Conservation (phyloP, 2,329 filamentous ascomycete genomes). For the Stachybotrys chartarum region DNA sequence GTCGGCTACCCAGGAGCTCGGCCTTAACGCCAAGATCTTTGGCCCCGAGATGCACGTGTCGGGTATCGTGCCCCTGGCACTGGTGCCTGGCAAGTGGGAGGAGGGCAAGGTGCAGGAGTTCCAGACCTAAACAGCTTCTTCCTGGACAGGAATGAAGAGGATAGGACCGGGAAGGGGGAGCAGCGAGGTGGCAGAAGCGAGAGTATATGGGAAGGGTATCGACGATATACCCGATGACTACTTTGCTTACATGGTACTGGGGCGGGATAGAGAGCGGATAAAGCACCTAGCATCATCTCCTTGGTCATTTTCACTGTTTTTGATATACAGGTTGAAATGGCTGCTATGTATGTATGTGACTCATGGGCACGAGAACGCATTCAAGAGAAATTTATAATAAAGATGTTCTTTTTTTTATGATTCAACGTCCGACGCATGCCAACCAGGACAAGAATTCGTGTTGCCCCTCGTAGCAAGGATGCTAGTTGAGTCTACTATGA, state of each 20-base stretch:
- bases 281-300: not conserved
- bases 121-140: conserved; percentile 25
- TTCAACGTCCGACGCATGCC: not conserved
- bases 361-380: conserved; percentile 1
- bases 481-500: too few relatives aligned
- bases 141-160: not conserved
- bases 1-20: conserved; percentile 86
- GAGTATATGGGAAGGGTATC: not conserved
- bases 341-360: conserved; percentile 2
- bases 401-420: not conserved
- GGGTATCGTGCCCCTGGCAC: conserved; percentile 90
- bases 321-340: not conserved
- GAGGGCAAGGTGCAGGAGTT: conserved; percentile 56
- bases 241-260: not conserved
- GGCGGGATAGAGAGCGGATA: not conserved
- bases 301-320: not conserved
- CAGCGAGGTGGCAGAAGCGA: conserved; percentile 1
- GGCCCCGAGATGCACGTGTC: conserved; percentile 89
- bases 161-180: not conserved
- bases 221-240: not conserved
- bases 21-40: conserved; percentile 61
- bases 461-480: too few relatives aligned
- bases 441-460: not conserved
- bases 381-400: conserved; percentile 1
- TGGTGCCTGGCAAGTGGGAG: conserved; percentile 60